Evolutionary conservation across 2,329 filamentous ascomycete species (phyloP), one percentile per base, ranked within the genome.

Genomic region (Amylocarpus encephaloides): DNA sequence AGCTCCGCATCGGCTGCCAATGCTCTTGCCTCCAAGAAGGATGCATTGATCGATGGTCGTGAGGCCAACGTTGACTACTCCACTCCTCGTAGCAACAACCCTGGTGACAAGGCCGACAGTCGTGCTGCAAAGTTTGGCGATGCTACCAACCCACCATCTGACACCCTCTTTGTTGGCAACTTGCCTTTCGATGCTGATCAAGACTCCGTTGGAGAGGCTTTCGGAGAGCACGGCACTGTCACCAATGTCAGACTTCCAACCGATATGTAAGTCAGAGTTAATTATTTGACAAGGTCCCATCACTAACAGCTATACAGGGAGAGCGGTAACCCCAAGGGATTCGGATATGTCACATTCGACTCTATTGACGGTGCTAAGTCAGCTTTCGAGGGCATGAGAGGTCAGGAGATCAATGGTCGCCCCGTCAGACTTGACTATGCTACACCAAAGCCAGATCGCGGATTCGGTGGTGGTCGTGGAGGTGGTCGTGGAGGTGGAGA

Each of bases 161-260:
- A 83, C 63, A 88, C 85, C 30, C 74, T 88, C 49, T 88, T 85
- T 71, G 73, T 86, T 58, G 84, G 83, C 59, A 88, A 88, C 73
- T 68, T 88, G 56, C 78, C 80, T 35, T 88, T 87, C 70, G 77
- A 82, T 58, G 82, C 79, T 62, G 76, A 78, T 60, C 79, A 86
- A 69, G 78, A 83, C 56, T 71, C 73, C 58, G 71, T 88, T 59
- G 74, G 74, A 58, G 79, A 85, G 66, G 72, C 76, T 55, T 88
- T 88, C 70, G 73, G 74, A 55, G 73, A 77, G 59, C 75, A 80
- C 65, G 84, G 83, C 56, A 75, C 68, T 62, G 77, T 87, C 65
- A 73, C 78, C 53, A 79, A 80, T 58, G 78, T 88, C 63, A 81
- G 83, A 66, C 78, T 88, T 19, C 84, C 84, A 48, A 88, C 84